Conservation (phyloP, 1,139 yeast species). For the Sugiyamaella xylanicola region DNA sequence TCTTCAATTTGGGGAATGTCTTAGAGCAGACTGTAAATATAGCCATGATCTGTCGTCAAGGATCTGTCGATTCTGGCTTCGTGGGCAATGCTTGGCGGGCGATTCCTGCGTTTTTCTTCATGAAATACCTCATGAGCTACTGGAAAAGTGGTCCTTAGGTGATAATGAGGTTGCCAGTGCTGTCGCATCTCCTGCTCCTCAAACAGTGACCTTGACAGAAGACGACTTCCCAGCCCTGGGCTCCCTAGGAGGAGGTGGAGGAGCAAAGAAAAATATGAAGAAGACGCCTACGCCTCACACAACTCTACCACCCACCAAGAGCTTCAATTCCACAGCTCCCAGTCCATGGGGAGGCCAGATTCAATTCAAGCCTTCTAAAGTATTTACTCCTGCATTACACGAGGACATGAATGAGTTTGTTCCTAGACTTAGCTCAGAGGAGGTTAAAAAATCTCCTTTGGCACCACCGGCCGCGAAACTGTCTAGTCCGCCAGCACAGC, state of each 20-base stretch:
- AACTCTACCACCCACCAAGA: not conserved
- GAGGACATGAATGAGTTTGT: conserved; percentile 13
- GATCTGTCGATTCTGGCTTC: conserved; percentile 50
- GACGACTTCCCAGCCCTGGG: conserved; percentile 39
- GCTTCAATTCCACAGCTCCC: not conserved
- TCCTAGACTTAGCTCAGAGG: conserved; percentile 9
- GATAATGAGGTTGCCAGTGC: no score
- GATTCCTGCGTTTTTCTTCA: conserved; percentile 46
- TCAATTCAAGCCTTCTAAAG: conserved; percentile 14
- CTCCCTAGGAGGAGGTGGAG: conserved; percentile 16
- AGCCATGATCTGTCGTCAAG: conserved; percentile 47
- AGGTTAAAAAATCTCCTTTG: not conserved
- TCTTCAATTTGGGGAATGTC: conserved; percentile 45
- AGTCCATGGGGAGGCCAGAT: conserved; percentile 1
- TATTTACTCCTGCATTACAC: conserved; percentile 15
- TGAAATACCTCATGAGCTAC: conserved; percentile 38
- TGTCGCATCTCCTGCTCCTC: conserved; percentile 11
- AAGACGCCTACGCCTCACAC: conserved; percentile 1
- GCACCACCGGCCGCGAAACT: no score
- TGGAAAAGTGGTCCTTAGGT: conserved; percentile 24
- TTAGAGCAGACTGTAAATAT: conserved; percentile 49
- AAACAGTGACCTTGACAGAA: conserved; percentile 29
- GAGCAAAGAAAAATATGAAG: conserved; percentile 7
- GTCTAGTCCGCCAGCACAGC: no score
- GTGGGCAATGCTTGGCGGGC: conserved; percentile 48